Evolutionary conservation across 176 grass and related monocot species (phyloP), one percentile per base, ranked within the genome.

Genomic region (Alloteropsis semialata): DNA sequence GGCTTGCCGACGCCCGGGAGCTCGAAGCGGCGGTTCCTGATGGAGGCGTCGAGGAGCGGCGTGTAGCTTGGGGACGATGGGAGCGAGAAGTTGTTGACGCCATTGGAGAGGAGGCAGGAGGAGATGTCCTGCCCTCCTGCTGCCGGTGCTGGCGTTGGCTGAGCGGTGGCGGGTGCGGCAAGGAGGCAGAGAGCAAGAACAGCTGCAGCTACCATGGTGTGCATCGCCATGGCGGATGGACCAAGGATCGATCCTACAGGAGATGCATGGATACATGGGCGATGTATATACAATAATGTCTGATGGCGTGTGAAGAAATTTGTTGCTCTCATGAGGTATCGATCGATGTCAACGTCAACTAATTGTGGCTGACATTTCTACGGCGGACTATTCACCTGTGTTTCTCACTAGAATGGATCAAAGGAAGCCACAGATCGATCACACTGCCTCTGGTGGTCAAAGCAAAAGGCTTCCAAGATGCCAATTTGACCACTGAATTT

Each of bases 11-110:
- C 69, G 15, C 33, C 21, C 1, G 87, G 78, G 51, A 64, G 63
- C 13, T 72, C 57, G 80, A 93, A 92, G 4, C 87, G 87, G 49
- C 84, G 87, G 75, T 94, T 97, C 6, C 75, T 66, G 77, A 97
- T 92, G 45, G 94, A 84, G 57, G 78, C 88, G 24, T 87, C 63
- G 44, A 97, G 94, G 5, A 90, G 74, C n/a, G 57, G 14, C 61
- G 24, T 29, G 81, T 77, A 97, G 41, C 22, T 53, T 4, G 84
- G 25, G 43, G 79, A 88, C 7, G 88, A 8, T 3, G 88, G 76
- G 43, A 93, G 46, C 30, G 88, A 84, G 94, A 93, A 85, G 86
- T 91, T 97, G 10, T 0, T 36, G 41, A 91, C 45, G 27, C 91
- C 88, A n/a, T 74, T 59, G 30, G 84, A 75, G 29, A 65, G 19